phyloP scores from a whole-genome alignment of 2,329 filamentous ascomycete species.

The Herpotrichia juniperi region DNA sequence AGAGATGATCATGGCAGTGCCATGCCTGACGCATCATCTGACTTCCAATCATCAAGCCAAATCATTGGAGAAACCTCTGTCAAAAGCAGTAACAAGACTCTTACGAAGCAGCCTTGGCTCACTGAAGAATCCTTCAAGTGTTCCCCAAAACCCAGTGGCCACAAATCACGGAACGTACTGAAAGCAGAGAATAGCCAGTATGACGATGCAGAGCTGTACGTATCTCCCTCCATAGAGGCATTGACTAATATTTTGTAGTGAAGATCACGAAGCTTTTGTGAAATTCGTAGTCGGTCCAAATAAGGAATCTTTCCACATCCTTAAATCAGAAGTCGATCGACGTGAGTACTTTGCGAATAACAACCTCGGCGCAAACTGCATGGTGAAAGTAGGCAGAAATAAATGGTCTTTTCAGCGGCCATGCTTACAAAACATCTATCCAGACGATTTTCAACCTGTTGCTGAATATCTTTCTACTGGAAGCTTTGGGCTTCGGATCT shows the following conservation, averaged over 20 bases:
- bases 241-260: background rate
- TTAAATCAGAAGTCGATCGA: background rate
- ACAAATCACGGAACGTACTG: no score
- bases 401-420: background rate
- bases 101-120: no score
- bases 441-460: background rate
- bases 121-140: no score
- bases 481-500: background rate
- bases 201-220: background rate
- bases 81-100: no score
- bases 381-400: background rate
- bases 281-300: conserved; percentile 81
- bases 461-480: background rate
- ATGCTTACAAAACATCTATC: background rate
- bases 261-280: conserved; percentile 73
- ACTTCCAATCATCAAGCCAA: no score
- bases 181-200: no score
- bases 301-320: conserved; percentile 49
- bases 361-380: background rate
- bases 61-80: no score
- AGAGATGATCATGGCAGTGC: no score
- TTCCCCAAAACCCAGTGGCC: background rate
- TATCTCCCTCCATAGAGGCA: background rate
- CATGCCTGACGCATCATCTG: no score
- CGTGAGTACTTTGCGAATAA: background rate